phyloP scores from a whole-genome alignment of 2,329 filamentous ascomycete genomes.

The Colletotrichum gigasporum region DNA sequence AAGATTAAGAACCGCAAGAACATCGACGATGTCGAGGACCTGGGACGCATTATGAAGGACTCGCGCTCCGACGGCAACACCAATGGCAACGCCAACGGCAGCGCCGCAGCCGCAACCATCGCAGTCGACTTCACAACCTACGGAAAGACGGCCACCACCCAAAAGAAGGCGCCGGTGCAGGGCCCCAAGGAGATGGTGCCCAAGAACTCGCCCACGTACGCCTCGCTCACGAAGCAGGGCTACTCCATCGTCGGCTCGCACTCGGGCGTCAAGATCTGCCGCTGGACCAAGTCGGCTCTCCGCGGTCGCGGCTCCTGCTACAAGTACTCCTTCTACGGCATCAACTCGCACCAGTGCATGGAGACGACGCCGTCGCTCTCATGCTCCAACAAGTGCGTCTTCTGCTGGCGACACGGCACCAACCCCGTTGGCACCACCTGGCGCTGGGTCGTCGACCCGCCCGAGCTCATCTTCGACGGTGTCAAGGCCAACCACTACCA shows the following conservation, averaged over 20 bases:
- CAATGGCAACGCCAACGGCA: conserved; percentile 36
- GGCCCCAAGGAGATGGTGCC: conserved; percentile 92
- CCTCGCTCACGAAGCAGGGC: conserved; percentile 92
- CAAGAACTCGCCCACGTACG: conserved; percentile 86
- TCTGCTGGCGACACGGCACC: conserved; percentile 98
- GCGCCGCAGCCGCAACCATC: conserved; percentile 56
- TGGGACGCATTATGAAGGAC: conserved; percentile 72
- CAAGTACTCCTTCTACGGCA: conserved; percentile 97
- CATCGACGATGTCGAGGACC: conserved; percentile 85
- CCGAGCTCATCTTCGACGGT: conserved; percentile 87
- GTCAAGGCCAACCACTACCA: conserved; percentile 94
- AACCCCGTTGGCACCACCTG: conserved; percentile 97
- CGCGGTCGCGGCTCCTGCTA: conserved; percentile 95
- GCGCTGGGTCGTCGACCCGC: conserved; percentile 94
- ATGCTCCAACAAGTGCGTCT: conserved; percentile 98
- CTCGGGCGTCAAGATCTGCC: conserved; percentile 96
- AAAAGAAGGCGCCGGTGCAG: conserved; percentile 51
- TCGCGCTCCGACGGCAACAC: conserved; percentile 46
- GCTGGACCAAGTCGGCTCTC: conserved; percentile 97
- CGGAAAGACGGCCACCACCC: conserved; percentile 57
- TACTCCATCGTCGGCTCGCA: conserved; percentile 96
- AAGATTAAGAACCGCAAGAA: conserved; percentile 48
- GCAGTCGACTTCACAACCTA: conserved; percentile 90
- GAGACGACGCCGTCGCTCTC: conserved; percentile 95
- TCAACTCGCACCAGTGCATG: conserved; percentile 97